Conservation (phyloP, 257 asterid species). For the Cinchona pubescens region DNA sequence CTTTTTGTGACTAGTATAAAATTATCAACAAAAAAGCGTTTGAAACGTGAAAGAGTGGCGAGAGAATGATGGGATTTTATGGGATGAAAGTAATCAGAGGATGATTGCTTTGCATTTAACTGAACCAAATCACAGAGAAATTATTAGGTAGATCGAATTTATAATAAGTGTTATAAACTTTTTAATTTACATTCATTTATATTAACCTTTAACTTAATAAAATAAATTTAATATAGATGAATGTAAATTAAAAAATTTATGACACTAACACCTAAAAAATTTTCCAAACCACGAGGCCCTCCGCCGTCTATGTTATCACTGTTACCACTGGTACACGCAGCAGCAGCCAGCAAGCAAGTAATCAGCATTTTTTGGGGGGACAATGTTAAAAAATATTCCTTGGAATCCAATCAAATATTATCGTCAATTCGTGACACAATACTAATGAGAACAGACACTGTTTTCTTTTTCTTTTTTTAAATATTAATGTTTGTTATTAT, state of each 20-base stretch:
- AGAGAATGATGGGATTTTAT: constrained; percentile 21
- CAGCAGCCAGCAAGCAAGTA: not conserved
- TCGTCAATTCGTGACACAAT: too few relatives aligned
- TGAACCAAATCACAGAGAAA: too few relatives aligned
- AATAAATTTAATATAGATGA: too few relatives aligned
- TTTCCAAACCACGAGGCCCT: constrained; percentile 45
- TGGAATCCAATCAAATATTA: not conserved
- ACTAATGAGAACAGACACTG: not conserved
- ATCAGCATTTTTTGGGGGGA: constrained; percentile 30
- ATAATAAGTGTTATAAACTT: too few relatives aligned
- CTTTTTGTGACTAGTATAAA: too few relatives aligned
- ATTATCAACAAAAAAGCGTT: too few relatives aligned
- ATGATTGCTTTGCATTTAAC: constrained; percentile 46
- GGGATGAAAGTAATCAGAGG: constrained; percentile 30
- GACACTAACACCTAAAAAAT: too few relatives aligned
- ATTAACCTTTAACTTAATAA: too few relatives aligned
- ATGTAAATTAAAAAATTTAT: too few relatives aligned
- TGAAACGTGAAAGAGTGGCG: constrained; percentile 31
- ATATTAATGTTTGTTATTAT: not conserved
- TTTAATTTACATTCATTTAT: too few relatives aligned
- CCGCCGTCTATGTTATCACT: constrained; percentile 23
- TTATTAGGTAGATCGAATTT: too few relatives aligned
- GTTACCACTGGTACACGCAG: constrained; percentile 16
- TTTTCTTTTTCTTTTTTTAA: not conserved
- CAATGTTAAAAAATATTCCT: constrained; percentile 41